Evolutionary conservation across 805 yeast species (phyloP).

Genomic region (Ogataea haglerorum): DNA sequence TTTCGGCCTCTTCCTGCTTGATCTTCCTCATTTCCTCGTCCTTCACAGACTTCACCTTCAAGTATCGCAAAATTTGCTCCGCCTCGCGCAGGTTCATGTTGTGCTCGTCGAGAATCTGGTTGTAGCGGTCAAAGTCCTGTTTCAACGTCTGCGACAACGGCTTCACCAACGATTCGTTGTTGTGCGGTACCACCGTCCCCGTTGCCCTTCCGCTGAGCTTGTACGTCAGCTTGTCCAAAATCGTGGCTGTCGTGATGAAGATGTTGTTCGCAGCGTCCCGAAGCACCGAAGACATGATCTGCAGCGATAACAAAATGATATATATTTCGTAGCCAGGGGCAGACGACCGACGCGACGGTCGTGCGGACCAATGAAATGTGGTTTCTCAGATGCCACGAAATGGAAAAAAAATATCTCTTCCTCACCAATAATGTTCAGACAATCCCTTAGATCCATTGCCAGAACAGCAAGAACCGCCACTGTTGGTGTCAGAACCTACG

Average conservation of each 20-base stretch:
- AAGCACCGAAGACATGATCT: constrained; percentile 26
- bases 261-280: constrained; percentile 32
- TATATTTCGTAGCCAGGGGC: too few species aligned
- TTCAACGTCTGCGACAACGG: constrained; percentile 25
- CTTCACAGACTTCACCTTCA: constrained; percentile 28
- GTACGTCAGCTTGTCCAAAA: constrained; percentile 31
- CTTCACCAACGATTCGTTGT: constrained; percentile 26
- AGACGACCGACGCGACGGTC: constrained; percentile 20
- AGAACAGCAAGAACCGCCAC: constrained; percentile 58
- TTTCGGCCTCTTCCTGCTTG: constrained; percentile 21
- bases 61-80: constrained; percentile 25
- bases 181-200: constrained; percentile 27
- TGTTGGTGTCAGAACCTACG: constrained; percentile 76
- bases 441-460: constrained; percentile 57
- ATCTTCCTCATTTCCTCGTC: constrained; percentile 25
- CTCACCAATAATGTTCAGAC: constrained; percentile 53
- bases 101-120: constrained; percentile 29
- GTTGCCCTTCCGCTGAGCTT: constrained; percentile 25
- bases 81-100: constrained; percentile 29
- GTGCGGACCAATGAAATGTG: constrained; percentile 7
- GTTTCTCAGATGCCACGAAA: constrained; percentile 8
- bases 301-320: not conserved
- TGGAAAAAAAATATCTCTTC: constrained; percentile 7
- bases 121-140: constrained; percentile 27
- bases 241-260: constrained; percentile 32